These are phyloP conservation scores for Cyclotella atomus DNA, from an alignment of 108 stramenopile species.

Conservation along the genomic window DNA sequence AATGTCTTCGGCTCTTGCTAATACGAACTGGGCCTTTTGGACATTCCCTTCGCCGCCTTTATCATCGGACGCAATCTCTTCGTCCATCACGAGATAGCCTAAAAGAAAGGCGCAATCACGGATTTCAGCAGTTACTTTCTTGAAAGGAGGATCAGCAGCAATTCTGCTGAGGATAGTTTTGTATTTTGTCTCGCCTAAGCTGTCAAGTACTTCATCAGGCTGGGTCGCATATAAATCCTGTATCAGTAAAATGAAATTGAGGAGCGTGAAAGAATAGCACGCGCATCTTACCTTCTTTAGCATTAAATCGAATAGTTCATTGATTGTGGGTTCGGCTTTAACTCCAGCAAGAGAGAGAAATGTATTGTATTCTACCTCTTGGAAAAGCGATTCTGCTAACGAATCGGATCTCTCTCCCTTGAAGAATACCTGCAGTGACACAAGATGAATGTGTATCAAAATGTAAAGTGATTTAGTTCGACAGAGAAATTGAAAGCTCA, in stretches of 20 bases:
- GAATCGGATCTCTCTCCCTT: constrained; percentile 6
- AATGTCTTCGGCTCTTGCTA: constrained; percentile 74
- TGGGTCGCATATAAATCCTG: constrained; percentile 14
- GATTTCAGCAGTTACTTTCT: constrained; percentile 57
- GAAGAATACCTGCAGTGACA: constrained; percentile 16
- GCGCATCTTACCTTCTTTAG: constrained; percentile 50
- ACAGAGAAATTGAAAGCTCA: constrained; percentile 8
- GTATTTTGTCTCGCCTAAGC: constrained; percentile 61
- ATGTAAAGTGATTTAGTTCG: not conserved
- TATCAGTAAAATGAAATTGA: not conserved
- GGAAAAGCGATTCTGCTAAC: constrained; percentile 26
- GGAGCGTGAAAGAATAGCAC: constrained; percentile 22
- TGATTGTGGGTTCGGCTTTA: constrained; percentile 36
- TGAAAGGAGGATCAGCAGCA: constrained; percentile 74
- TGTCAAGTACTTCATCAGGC: constrained; percentile 61
- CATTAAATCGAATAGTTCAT: constrained; percentile 45
- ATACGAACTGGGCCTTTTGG: constrained; percentile 41
- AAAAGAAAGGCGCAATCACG: constrained; percentile 72
- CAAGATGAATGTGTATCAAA: too few species aligned
- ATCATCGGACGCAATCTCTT: constrained; percentile 7
- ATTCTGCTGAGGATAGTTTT: constrained; percentile 66
- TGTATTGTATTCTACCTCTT: constrained; percentile 41
- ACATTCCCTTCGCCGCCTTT: constrained; percentile 16
- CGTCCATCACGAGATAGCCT: constrained; percentile 57
- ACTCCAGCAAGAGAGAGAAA: constrained; percentile 49